These are phyloP conservation scores for Penicillium crustosum DNA, from an alignment of 2,329 filamentous ascomycete genomes.

Conservation along the genomic window DNA sequence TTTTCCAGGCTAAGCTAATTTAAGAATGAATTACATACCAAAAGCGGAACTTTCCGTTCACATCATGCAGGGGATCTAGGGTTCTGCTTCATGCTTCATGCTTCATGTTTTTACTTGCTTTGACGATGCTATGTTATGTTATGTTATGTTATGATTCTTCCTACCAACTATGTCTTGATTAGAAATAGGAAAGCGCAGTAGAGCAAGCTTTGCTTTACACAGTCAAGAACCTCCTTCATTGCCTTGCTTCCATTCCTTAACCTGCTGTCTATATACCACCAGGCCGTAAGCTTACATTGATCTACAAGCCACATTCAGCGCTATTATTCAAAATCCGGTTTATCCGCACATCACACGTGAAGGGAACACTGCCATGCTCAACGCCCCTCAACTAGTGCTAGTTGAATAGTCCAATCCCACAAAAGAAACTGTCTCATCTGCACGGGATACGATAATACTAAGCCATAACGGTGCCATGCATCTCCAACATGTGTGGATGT, in stretches of 20 bases:
- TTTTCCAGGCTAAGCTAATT: not conserved
- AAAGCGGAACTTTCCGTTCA: not conserved
- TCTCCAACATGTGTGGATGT: not conserved
- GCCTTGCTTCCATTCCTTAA: not conserved
- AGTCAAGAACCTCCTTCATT: not conserved
- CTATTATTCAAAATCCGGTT: too few relatives aligned
- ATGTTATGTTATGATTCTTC: too few relatives aligned
- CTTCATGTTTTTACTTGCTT: not conserved
- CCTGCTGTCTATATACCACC: not conserved
- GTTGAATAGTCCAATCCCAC: not conserved
- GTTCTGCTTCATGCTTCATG: not conserved
- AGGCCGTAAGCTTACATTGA: not conserved
- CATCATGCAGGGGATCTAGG: not conserved
- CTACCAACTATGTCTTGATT: not conserved
- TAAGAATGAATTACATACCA: not conserved
- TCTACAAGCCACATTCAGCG: not conserved
- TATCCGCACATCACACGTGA: not conserved
- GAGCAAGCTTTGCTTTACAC: not conserved
- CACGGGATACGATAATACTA: not conserved
- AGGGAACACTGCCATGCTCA: too few relatives aligned
- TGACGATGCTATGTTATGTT: too few relatives aligned
- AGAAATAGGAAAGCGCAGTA: not conserved
- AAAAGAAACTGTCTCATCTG: not conserved
- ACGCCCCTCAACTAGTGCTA: not conserved
- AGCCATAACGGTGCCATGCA: not conserved